phyloP scores from a whole-genome alignment of 2,329 filamentous ascomycete species.

The Exophiala phaeomuriformis region DNA sequence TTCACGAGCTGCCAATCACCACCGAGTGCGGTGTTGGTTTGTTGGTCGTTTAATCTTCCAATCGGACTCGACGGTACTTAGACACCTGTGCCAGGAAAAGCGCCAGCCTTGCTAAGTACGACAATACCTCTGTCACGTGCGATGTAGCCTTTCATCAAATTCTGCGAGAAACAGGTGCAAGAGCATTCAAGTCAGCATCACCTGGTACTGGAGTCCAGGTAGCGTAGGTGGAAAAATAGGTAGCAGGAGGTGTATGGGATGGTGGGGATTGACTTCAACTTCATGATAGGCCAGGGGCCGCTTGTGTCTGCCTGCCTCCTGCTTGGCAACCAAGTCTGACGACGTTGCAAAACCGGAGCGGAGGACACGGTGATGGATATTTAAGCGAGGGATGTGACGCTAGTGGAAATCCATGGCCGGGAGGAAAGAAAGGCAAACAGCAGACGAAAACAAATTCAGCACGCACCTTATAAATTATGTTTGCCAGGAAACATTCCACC shows the following conservation, averaged over 20 bases:
- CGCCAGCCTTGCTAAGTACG: slow-evolving; percentile 79
- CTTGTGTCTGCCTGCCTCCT: background rate
- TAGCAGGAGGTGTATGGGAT: background rate
- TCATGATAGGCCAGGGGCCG: background rate
- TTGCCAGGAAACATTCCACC: slow-evolving; percentile 88
- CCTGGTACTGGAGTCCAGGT: background rate
- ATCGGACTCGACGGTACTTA: slow-evolving; percentile 27
- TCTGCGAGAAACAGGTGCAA: slow-evolving; percentile 44
- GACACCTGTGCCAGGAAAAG: slow-evolving; percentile 83
- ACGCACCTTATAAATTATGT: slow-evolving; percentile 94
- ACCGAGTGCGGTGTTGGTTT: background rate
- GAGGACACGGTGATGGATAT: background rate
- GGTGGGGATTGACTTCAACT: background rate
- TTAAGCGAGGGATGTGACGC: background rate
- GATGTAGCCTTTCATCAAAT: slow-evolving; percentile 97
- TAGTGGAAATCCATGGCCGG: too few species aligned
- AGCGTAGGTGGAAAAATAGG: too few species aligned
- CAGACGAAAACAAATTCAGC: background rate
- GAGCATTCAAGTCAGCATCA: slow-evolving; percentile 18
- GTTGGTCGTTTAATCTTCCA: background rate
- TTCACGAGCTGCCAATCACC: background rate
- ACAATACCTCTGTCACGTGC: slow-evolving; percentile 82
- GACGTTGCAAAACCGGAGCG: background rate
- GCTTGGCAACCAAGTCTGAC: slow-evolving; percentile 11
- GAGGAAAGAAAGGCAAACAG: slow-evolving; percentile 15